Conservation (phyloP, 805 yeast species). For the Starmerella apis region DNA sequence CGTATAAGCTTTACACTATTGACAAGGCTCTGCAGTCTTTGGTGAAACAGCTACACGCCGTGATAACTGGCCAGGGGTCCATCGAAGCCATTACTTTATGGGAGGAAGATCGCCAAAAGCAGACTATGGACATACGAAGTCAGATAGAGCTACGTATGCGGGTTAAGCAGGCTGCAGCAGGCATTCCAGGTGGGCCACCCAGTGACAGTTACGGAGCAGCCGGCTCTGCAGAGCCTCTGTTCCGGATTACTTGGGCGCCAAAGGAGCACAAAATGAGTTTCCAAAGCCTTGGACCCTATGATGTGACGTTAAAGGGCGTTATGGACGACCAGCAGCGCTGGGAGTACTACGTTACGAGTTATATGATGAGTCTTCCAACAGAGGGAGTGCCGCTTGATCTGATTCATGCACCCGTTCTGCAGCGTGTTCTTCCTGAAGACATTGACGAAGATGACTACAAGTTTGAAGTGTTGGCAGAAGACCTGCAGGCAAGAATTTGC, state of each 20-base stretch:
- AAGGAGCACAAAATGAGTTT: slow-evolving; percentile 46
- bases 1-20: slow-evolving; percentile 82
- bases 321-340: slow-evolving; percentile 67
- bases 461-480: slow-evolving; percentile 53
- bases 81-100: slow-evolving; percentile 70
- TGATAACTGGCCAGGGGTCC: slow-evolving; percentile 67
- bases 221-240: slow-evolving; percentile 70
- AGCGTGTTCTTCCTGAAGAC: slow-evolving; percentile 33
- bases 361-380: slow-evolving; percentile 90
- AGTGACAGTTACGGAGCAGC: slow-evolving; percentile 25
- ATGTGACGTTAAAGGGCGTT: slow-evolving; percentile 67
- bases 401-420: slow-evolving; percentile 69
- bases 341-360: slow-evolving; percentile 89
- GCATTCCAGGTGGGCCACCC: slow-evolving; percentile 19
- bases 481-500: slow-evolving; percentile 66
- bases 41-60: slow-evolving; percentile 76
- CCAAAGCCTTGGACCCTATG: slow-evolving; percentile 79
- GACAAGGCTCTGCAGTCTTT: slow-evolving; percentile 81
- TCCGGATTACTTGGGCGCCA: slow-evolving; percentile 66
- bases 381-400: slow-evolving; percentile 81
- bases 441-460: slow-evolving; percentile 22
- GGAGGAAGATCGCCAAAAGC: slow-evolving; percentile 63
- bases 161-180: slow-evolving; percentile 62
- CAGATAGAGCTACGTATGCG: slow-evolving; percentile 87
- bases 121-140: slow-evolving; percentile 63